A percentile compares a stretch with the other conserved stretches of the same genome.
Evolutionary conservation across 2,329 filamentous ascomycete genomes (phyloP).

Genomic region (Pseudogymnoascus sp.): DNA sequence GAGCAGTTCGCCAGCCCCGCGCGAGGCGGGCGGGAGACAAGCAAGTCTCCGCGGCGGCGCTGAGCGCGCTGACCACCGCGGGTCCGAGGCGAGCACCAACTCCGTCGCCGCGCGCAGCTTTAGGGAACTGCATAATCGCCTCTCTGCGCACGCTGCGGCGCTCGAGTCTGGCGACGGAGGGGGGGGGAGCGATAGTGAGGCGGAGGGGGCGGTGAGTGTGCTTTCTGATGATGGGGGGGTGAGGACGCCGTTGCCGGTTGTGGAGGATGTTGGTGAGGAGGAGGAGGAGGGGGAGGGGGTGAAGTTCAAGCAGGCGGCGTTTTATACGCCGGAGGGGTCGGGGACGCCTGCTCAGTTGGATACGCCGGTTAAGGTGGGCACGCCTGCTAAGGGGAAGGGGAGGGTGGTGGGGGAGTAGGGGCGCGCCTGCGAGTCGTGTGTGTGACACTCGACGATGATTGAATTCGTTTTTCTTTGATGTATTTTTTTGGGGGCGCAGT

Average conservation of each 20-base stretch:
- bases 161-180: constrained; percentile 35
- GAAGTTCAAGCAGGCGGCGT: constrained; percentile 20
- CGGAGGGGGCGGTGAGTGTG: constrained; percentile 31
- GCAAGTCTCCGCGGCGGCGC: not conserved
- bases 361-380: not conserved
- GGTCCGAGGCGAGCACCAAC: constrained; percentile 56
- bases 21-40: not conserved
- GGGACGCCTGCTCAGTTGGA: not conserved
- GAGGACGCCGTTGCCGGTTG: constrained; percentile 47
- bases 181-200: constrained; percentile 51
- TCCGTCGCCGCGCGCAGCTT: constrained; percentile 61
- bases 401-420: not conserved
- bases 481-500: too few species aligned
- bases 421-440: too few species aligned
- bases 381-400: not conserved
- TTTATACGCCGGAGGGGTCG: constrained; percentile 24
- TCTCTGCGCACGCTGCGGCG: constrained; percentile 41
- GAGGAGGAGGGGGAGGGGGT: constrained; percentile 7
- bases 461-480: too few species aligned
- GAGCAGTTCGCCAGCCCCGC: constrained; percentile 11
- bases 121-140: constrained; percentile 54
- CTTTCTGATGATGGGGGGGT: constrained; percentile 50
- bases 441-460: too few species aligned
- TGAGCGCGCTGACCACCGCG: constrained; percentile 37
- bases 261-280: constrained; percentile 28